Evolutionary conservation across 164 flowering plant species (phyloP).

Genomic region (Nymphaea colorata): DNA sequence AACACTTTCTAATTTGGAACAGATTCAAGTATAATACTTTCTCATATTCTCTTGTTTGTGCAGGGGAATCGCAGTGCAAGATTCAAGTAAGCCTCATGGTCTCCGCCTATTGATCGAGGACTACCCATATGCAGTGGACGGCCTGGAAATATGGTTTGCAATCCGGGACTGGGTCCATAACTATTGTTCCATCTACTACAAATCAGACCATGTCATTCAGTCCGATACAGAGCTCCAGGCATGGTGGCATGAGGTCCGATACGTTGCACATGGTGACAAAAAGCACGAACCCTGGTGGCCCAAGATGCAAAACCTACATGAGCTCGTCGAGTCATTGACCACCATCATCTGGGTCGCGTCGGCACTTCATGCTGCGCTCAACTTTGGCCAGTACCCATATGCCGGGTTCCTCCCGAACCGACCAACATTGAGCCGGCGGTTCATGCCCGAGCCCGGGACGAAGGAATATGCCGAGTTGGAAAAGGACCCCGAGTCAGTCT

Average conservation of each 20-base stretch:
- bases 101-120: slow-evolving; percentile 61
- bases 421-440: slow-evolving; percentile 62
- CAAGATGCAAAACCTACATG: slow-evolving; percentile 37
- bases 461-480: slow-evolving; percentile 54
- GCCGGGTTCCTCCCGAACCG: slow-evolving; percentile 87
- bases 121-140: slow-evolving; percentile 84
- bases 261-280: slow-evolving; percentile 65
- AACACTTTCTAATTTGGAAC: too few relatives aligned
- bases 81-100: slow-evolving; percentile 39
- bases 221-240: slow-evolving; percentile 63
- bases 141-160: slow-evolving; percentile 79
- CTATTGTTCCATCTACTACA: slow-evolving; percentile 61
- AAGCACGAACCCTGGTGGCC: slow-evolving; percentile 80
- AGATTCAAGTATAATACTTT: too few relatives aligned
- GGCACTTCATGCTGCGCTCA: slow-evolving; percentile 85
- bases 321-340: slow-evolving; percentile 49
- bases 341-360: slow-evolving; percentile 80
- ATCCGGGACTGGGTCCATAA: slow-evolving; percentile 66
- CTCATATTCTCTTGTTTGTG: background rate
- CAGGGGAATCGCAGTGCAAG: slow-evolving; percentile 72
- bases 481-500: slow-evolving; percentile 41
- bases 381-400: slow-evolving; percentile 80
- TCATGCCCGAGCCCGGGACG: slow-evolving; percentile 77
- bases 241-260: slow-evolving; percentile 82
- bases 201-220: slow-evolving; percentile 28